Base-by-base conservation (phyloP, 441 rosid genomes). In the Pelargonium australe region DNA sequence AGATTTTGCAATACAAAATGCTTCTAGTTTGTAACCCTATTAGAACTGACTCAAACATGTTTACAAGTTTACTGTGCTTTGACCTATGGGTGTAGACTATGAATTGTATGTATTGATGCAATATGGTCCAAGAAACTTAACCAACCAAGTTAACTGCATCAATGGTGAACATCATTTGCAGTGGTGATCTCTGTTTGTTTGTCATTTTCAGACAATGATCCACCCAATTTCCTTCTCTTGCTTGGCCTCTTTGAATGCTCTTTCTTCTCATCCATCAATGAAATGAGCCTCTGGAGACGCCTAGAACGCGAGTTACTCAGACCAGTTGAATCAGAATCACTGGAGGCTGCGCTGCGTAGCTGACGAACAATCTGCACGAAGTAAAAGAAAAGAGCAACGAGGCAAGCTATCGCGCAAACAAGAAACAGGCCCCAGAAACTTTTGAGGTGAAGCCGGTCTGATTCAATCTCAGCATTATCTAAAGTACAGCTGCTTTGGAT, bases 391-490 rank as follows among this genome's bases (percentile, higher is more conserved):
- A 94, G 90, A 66, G 96, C 91, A 43, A 84, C 64, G 60, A 86
- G 55, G 78, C 90, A 88, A 69, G 90, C 90, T 68, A 84, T 37
- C 7, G 91, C 94, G 34, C 90, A 83, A 10, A 88, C 61, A 63
- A 82, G 19, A 68, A 76, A 94, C 31, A 89, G 90, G 14, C 94
- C 96, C 89, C 88, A 81, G 57, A 91, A 91, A 81, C 97, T 91
- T 53, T 72, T 79, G 5, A 91, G 90, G 75, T 78, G 83, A 63
- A 94, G 84, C 80, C 89, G 74, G 70, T 94, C 97, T 51, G 77
- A 85, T 62, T 82, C 89, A 17, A 86, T 49, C 83, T 85, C 84
- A 13, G 92, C 78, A 23, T 85, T 89, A 75, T 84, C 89, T 34
- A 78, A 80, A 58, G 86, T 88, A 63, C 97, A 94, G 37, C 96